Conservation (phyloP, 768 basidiomycete species). For the Leccinum obscurum region DNA sequence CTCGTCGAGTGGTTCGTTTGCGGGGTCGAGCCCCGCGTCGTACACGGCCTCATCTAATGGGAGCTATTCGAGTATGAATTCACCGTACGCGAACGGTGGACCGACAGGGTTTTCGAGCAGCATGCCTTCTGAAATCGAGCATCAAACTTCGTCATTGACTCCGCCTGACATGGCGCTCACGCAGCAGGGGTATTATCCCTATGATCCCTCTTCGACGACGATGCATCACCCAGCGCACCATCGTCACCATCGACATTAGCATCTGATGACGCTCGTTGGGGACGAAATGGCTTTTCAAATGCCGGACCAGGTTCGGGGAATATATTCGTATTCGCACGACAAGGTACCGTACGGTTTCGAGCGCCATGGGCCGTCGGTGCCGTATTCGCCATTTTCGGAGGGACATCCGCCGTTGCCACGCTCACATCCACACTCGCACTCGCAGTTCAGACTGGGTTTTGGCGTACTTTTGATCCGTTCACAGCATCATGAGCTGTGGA, state of each 20-base stretch:
- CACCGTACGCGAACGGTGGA: conserved; percentile 27
- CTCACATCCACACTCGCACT: neutral
- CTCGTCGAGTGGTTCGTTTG: conserved; percentile 19
- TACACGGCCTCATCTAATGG: conserved; percentile 24
- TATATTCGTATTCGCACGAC: conserved; percentile 24
- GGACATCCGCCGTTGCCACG: neutral
- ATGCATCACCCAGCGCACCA: neutral
- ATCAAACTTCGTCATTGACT: conserved; percentile 5
- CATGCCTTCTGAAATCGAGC: conserved; percentile 23
- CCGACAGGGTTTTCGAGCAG: conserved; percentile 9
- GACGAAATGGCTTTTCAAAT: conserved; percentile 22
- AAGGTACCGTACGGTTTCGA: conserved; percentile 28
- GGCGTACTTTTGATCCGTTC: no score
- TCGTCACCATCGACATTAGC: neutral
- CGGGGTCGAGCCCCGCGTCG: conserved; percentile 26
- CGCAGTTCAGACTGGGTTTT: no score
- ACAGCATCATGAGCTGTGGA: no score
- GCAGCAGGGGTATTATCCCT: conserved; percentile 23
- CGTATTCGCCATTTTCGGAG: conserved; percentile 23
- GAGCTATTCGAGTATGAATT: conserved; percentile 25
- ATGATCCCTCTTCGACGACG: conserved; percentile 17
- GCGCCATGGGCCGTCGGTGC: conserved; percentile 17
- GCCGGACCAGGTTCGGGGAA: conserved; percentile 9
- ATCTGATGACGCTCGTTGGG: conserved; percentile 21
- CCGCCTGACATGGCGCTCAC: conserved; percentile 22